Evolutionary conservation across 352 stramenopile genomes (phyloP).

Genomic region (Phytophthora citricola): DNA sequence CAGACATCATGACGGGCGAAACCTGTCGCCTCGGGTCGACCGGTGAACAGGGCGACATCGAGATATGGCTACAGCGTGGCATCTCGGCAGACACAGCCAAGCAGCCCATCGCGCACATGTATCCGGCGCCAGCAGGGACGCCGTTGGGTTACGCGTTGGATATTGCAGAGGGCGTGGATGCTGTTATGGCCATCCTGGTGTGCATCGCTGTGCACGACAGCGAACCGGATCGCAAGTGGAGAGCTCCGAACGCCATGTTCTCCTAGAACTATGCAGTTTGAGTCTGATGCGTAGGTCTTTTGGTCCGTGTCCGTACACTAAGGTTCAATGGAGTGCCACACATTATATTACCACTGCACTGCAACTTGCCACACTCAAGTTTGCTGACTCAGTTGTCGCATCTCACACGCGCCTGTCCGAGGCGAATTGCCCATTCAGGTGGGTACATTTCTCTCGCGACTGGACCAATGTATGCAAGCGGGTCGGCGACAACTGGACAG

Average conservation of each 20-base stretch:
- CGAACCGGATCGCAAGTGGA: conserved; percentile 23
- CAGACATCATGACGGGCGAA: conserved; percentile 44
- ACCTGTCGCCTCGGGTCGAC: conserved; percentile 36
- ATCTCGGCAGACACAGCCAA: conserved; percentile 12
- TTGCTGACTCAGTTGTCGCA: conserved; percentile 1
- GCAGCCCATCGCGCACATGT: conserved; percentile 46
- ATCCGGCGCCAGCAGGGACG: conserved; percentile 19
- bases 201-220: conserved; percentile 42
- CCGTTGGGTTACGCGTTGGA: conserved; percentile 40
- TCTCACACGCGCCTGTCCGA: neutral
- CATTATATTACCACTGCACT: neutral
- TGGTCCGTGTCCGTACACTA: conserved; percentile 50
- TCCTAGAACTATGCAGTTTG: conserved; percentile 14
- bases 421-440: neutral
- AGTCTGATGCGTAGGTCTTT: conserved; percentile 31
- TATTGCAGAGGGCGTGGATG: conserved; percentile 46
- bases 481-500: neutral
- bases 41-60: conserved; percentile 33
- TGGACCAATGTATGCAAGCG: conserved; percentile 7
- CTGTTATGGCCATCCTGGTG: conserved; percentile 39
- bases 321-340: too few relatives aligned
- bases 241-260: conserved; percentile 5
- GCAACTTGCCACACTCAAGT: neutral
- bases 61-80: conserved; percentile 48
- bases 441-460: conserved; percentile 3